These are phyloP conservation scores for Microbotryum lychnidis-dioicae DNA, from an alignment of 1,284 basidiomycete species.

Conservation along the genomic window DNA sequence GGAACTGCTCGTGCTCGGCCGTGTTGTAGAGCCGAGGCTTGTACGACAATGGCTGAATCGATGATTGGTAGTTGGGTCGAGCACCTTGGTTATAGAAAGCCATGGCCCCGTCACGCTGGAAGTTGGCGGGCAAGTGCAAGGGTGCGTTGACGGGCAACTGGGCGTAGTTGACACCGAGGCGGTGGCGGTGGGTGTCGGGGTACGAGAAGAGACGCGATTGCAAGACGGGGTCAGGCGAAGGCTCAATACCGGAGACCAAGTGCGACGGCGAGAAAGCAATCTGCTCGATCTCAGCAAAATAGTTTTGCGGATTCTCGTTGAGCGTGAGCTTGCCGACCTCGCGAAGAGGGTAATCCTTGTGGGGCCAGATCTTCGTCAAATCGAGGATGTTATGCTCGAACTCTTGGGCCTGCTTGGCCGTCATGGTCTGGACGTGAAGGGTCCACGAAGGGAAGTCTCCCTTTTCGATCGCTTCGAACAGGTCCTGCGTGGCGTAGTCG, in stretches of 20 bases:
- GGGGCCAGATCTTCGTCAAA: constrained; percentile 58
- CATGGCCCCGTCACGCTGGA: constrained; percentile 56
- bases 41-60: constrained; percentile 58
- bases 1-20: constrained; percentile 59
- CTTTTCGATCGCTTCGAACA: constrained; percentile 71
- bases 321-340: constrained; percentile 76
- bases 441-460: constrained; percentile 72
- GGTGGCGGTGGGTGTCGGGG: constrained; percentile 76
- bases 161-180: constrained; percentile 72
- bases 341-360: constrained; percentile 69
- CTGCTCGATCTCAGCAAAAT: constrained; percentile 48
- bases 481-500: constrained; percentile 65
- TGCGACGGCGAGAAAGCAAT: constrained; percentile 79
- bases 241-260: constrained; percentile 75
- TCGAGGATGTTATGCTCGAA: constrained; percentile 68
- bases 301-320: constrained; percentile 77
- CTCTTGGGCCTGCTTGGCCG: constrained; percentile 74
- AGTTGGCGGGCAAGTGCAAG: constrained; percentile 52
- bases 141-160: constrained; percentile 77
- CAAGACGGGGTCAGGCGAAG: constrained; percentile 79
- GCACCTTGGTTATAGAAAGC: constrained; percentile 67
- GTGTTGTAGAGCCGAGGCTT: constrained; percentile 43
- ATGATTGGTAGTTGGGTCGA: constrained; percentile 78
- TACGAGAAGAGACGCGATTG: constrained; percentile 92
- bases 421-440: constrained; percentile 53